Evolutionary conservation across 2,329 filamentous ascomycete species (phyloP), one percentile per base, ranked within the genome.

Genomic region (Aspergillus piperis): DNA sequence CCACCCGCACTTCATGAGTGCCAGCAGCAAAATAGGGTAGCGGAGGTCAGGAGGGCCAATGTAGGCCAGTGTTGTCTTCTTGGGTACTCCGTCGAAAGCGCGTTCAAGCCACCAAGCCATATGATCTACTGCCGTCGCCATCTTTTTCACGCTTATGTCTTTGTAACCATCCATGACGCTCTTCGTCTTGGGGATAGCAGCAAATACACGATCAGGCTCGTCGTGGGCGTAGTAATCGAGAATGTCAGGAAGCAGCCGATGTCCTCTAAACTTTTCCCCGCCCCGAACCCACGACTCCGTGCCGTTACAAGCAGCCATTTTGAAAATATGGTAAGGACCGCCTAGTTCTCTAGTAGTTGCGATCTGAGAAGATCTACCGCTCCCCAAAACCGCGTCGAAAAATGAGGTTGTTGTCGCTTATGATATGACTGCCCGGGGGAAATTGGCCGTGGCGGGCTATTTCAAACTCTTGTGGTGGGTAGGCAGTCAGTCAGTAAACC

Each of bases 11-110:
- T 54, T 54, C 32, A 41, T 30, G 52, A 54, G 38, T 19, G 52
- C 32, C 27, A 54, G n/a, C 19, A 41, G 38, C 38, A 54, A 8
- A 39, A 68, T 56, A 19, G 47, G 47, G 47, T 50, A 50, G 23
- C 47, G 47, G 47, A 50, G 47, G 25, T 50, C 47, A 50, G 47
- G n/a, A 19, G 47, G 47, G 47, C 47, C 47, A 27, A 50, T 17
- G 30, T 50, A 50, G 25, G 47, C 47, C 47, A 50, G 25, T n/a
- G 25, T 50, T 13, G 47, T 30, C 25, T 30, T 50, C 21, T 19
- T 50, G 25, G 25, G 19, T 2, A 50, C 47, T 17, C 25, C 47
- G 3, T 50, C 47, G 17, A 50, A 50, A 27, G 47, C 47, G 47
- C 47, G 47, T 3, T 50, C 47, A 32, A 50, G 8, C 47, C 47